phyloP scores from a whole-genome alignment of 2,329 filamentous ascomycete genomes.

The Microcera coccophila region DNA sequence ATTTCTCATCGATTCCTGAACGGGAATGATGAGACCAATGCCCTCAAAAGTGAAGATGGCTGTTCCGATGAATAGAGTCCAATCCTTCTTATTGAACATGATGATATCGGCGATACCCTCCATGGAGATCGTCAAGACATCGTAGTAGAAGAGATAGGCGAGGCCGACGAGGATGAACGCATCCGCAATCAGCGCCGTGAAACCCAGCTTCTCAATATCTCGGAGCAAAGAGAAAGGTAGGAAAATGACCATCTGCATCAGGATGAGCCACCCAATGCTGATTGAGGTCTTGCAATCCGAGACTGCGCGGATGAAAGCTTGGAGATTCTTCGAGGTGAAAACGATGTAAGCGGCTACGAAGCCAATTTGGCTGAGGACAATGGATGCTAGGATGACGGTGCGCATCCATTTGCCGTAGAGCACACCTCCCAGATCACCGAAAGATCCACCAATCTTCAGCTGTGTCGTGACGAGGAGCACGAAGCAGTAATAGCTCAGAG shows the following conservation, averaged over 20 bases:
- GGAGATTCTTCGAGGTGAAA: constrained; percentile 92
- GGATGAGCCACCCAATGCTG: constrained; percentile 81
- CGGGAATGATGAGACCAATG: constrained; percentile 94
- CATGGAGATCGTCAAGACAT: constrained; percentile 74
- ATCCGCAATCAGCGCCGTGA: constrained; percentile 90
- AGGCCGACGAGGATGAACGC: constrained; percentile 90
- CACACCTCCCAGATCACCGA: constrained; percentile 91
- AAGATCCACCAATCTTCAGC: constrained; percentile 83
- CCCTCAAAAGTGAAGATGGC: constrained; percentile 99
- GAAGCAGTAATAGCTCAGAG: constrained; percentile 95
- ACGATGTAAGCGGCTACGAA: constrained; percentile 96
- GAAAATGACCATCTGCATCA: constrained; percentile 95
- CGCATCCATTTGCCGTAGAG: constrained; percentile 91
- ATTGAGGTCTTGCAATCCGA: constrained; percentile 82
- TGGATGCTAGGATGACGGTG: constrained; percentile 79
- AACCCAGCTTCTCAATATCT: constrained; percentile 95
- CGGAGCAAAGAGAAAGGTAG: constrained; percentile 88
- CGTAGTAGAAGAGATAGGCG: constrained; percentile 93
- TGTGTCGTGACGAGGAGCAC: constrained; percentile 86
- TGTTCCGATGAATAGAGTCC: constrained; percentile 97
- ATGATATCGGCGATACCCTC: constrained; percentile 81
- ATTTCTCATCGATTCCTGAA: constrained; percentile 93
- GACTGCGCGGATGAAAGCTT: constrained; percentile 90
- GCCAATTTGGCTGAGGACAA: constrained; percentile 91
- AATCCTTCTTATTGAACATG: constrained; percentile 84